Base-by-base conservation (phyloP, 2,329 filamentous ascomycete species). In the Dothideomycetes sp. region DNA sequence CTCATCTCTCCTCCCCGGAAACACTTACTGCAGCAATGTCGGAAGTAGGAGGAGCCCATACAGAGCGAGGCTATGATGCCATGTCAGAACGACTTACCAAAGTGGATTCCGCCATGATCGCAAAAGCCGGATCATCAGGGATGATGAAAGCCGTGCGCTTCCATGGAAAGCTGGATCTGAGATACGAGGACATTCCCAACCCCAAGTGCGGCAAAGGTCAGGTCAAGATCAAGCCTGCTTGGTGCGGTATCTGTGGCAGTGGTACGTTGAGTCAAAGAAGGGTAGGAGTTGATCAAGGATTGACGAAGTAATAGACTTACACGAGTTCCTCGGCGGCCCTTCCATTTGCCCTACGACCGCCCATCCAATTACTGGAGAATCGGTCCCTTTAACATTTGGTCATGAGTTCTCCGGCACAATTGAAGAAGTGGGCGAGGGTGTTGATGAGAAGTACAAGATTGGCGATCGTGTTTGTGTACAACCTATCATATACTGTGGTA, bases 401-500 rank as follows among this genome's bases (percentile, higher is more conserved):
- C 69, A 73, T 48, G 70, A 73, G 45, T 73, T 73, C 50, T 65
- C 61, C 38, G 70, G 68, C 10, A 57, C 63, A 1, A 59, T 73
- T 24, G 68, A 72, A 50, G 69, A 72, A 48, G 60, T 72, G 10
- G 66, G 67, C 24, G 58, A 66, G n/a, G 67, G 61, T 9, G 67
- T 74, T 8, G 57, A 53, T 4, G 58, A 64, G n/a, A 45, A 48
- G 10, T 65, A 67, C 50, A 64, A 65, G 38, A 49, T 62, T 3
- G 71, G 71, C 14, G 63, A 71, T 39, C 53, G 65, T 19, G 69
- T 72, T 3, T 62, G 58, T 31, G 59, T 72, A 1, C 65, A 72
- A 46, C 70, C 71, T 7, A 73, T 71, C 52, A 72, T 73, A 34
- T 74, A 72, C 51, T 69, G 72, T 40, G 65, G 63, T n/a, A n/a